Base-by-base conservation (phyloP, 2,329 filamentous ascomycete genomes). In the Trichophaea hybrida region DNA sequence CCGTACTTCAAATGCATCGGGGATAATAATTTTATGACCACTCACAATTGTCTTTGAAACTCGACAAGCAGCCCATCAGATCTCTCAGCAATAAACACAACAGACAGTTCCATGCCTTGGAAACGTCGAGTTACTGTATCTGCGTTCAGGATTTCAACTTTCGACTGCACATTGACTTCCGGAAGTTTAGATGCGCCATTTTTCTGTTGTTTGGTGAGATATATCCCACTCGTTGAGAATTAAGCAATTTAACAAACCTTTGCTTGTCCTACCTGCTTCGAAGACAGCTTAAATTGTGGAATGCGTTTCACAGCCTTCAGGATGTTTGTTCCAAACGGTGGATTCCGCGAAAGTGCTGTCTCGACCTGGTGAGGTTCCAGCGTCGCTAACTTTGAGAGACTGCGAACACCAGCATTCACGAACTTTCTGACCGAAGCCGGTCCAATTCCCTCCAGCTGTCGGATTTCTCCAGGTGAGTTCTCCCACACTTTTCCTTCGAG, bases 401-500 rank as follows among this genome's bases (percentile, higher is more conserved):
- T 86, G 33, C 75, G 80, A 57, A 97, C 79, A 0, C 83, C 82
- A n/a, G 81, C 82, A 43, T 78, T 77, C 2, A 81, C 78, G 48
- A 97, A 77, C 70, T 86, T 93, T 40, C 84, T 79, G 64, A 87
- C 82, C n/a, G 80, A 79, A 1, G 83, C 86, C 4, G 81, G 75
- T 0, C 93, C 93, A 62, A 97, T 80, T 2, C 82, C 80, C 0
- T 86, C 81, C 1, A 98, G 78, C 70, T 97, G 91, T 61, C 85
- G 85, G 68, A 98, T 78, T 66, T 96, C 86, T 24, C 85, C 76
- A 0, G 86, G 80, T 1, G 83, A 86, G 37, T 85, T 82, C 68
- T 98, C 93, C 93, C 90, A 95, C 1, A 78, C 78, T 61, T 79
- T 80, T 1, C 89, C 86, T 24, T 81, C 79, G 55, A 97, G 74